Percentiles rank a stretch among this genome's conserved stretches.
phyloP scores from a whole-genome alignment of 768 basidiomycete genomes.

The Trametes maxima region DNA sequence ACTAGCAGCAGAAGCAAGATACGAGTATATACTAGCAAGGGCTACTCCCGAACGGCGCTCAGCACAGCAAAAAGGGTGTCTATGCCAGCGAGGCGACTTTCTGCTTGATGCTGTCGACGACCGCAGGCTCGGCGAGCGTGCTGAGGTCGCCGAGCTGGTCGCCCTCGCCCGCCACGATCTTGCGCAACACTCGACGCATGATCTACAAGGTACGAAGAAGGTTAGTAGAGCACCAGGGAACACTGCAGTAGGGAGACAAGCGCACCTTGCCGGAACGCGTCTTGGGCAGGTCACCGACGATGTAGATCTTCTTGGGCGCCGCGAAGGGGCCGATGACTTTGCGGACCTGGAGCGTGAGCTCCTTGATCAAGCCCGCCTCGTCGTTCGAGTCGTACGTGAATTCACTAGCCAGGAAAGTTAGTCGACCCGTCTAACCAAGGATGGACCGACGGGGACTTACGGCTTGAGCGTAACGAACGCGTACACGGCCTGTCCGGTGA shows the following conservation, averaged over 20 bases:
- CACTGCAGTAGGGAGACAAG: slow-evolving; percentile 9
- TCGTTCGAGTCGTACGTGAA: slow-evolving; percentile 74
- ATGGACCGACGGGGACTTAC: slow-evolving; percentile 45
- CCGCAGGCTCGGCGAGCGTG: slow-evolving; percentile 85
- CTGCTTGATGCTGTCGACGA: slow-evolving; percentile 84
- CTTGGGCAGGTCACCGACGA: slow-evolving; percentile 88
- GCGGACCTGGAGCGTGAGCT: slow-evolving; percentile 91
- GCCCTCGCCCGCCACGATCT: slow-evolving; percentile 92
- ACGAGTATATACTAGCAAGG: not conserved
- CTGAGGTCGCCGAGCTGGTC: slow-evolving; percentile 96
- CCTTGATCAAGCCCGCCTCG: slow-evolving; percentile 75
- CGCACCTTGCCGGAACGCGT: slow-evolving; percentile 90
- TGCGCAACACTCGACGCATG: slow-evolving; percentile 95
- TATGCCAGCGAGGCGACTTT: slow-evolving; percentile 54
- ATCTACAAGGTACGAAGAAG: slow-evolving; percentile 48
- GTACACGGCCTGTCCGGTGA: slow-evolving; percentile 93
- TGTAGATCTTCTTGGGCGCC: slow-evolving; percentile 88
- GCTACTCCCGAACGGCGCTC: not conserved
- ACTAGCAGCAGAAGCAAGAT: not conserved
- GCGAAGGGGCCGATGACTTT: slow-evolving; percentile 99
- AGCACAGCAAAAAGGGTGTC: not conserved
- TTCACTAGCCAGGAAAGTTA: slow-evolving; percentile 49
- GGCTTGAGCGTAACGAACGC: slow-evolving; percentile 96
- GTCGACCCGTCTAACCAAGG: not conserved
- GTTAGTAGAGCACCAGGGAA: not conserved